Evolutionary conservation across 75 land plant species (phyloP), one percentile per base, ranked within the genome.

Genomic region (Azolla pinnata): DNA sequence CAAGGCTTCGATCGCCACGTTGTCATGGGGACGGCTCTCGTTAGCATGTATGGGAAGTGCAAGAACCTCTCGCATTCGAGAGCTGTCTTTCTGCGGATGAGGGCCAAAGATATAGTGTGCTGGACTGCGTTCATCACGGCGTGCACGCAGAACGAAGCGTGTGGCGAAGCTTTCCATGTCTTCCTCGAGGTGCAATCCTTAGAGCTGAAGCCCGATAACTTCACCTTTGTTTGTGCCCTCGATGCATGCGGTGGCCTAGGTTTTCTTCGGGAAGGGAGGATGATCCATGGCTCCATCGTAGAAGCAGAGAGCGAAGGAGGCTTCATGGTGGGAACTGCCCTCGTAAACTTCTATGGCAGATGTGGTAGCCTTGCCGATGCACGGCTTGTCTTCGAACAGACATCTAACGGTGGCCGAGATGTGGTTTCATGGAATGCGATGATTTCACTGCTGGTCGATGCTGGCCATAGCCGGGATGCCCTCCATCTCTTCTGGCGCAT

Each of bases 31-130:
- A 85, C 84, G 61, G 79, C 79, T 10, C 70, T 85, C 1, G 75
- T 85, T 23, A 84, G 81, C 31, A 78, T 85, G 79, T 85, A 85
- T 56, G 75, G 79, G 31, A 85, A 85, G 60, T 72, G 66, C 79
- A 82, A 77, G 52, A 58, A 56, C 9, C 59, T 85, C 32, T 52
- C 64, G 0, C 44, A 33, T 44, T 81, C 88, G 0, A 45, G 44
- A 44, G 46, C 40, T 30, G 76, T 85, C 21, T 68, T 85, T 26
- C 63, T 46, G 23, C 55, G 76, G 31, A 61, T 81, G 1, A 35
- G 47, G 0, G 76, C 75, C 60, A 61, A 70, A 8, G 70, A 69
- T 12, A 61, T 71, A n/a, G 75, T 61, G 18, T 29, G 44, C 0
- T 81, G 78, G 77, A 81, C 73, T 57, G 44, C 67, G 3, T 56